Base-by-base conservation (phyloP, 176 grass and related monocot species). In the Eleusine coracana region DNA sequence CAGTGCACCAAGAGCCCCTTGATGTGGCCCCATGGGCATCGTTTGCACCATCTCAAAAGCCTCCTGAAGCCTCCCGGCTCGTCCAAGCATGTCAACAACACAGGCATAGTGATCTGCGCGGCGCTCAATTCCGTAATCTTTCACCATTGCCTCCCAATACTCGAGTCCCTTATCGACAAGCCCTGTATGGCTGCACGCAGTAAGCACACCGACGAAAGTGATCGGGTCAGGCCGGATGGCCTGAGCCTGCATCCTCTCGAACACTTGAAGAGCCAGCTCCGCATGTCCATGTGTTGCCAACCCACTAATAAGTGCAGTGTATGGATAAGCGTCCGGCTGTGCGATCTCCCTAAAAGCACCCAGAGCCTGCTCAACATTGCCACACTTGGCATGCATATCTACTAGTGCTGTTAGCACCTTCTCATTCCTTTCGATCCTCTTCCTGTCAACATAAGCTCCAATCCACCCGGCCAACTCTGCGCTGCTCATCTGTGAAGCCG, bases 321-420 rank as follows among this genome's bases (percentile, higher is more conserved):
- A 95, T 12, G 87, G 83, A 80, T 92, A 92, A 7, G 87, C 90
- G 81, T 92, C 90, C 0, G 87, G 93, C 25, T 71, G 84, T 80
- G 79, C 21, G 42, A 95, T 92, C 82, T 92, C 85, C 45, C 88
- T 82, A 56, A 95, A 94, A 54, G 50, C 82, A 69, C 40, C 54
- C 42, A 90, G 79, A 66, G 90, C 90, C 74, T 90, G 52, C 40
- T 90, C 85, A 3, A 95, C 85, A 68, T 95, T 95, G 13, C 87
- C 90, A 3, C 93, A 92, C 76, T 92, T 95, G 52, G 90, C 85
- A 15, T 90, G 87, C 93, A 95, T 90, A 84, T 95, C 93, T 20
- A 95, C 87, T 6, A 95, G 66, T 31, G 90, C 90, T 23, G 93
- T 95, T 71, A 95, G 90, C 15, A 95, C 67, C 77, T 89, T 91